A percentile compares a stretch with the other conserved stretches of the same genome.
These are phyloP conservation scores for Centrapalus pauciflorus DNA, from an alignment of 129 eudicot genomes.

Conservation along the genomic window DNA sequence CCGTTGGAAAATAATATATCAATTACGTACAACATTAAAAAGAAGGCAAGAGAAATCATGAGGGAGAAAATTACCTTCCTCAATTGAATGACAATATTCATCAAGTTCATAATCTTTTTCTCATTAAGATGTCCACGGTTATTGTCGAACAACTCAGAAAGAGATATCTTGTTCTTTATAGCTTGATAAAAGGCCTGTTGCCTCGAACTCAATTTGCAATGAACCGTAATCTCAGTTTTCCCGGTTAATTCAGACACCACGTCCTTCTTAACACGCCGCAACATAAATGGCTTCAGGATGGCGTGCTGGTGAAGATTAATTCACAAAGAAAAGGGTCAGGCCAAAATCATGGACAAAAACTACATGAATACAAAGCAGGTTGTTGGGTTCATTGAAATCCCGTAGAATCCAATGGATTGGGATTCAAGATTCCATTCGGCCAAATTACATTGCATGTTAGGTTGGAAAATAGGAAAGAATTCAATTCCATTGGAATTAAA, in stretches of 20 bases:
- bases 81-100: conserved; percentile 88
- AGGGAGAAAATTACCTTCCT: conserved; percentile 49
- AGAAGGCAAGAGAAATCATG: too few species aligned
- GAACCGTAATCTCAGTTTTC: conserved; percentile 65
- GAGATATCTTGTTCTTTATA: conserved; percentile 88
- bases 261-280: conserved; percentile 83
- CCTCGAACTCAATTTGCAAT: conserved; percentile 82
- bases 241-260: conserved; percentile 71
- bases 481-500: neutral
- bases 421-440: too few species aligned
- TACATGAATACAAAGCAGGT: neutral
- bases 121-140: conserved; percentile 76
- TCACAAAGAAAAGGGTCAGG: conserved; percentile 24
- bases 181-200: conserved; percentile 91
- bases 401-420: too few species aligned
- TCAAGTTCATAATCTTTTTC: conserved; percentile 57
- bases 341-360: neutral
- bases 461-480: too few species aligned
- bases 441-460: too few species aligned
- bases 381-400: neutral
- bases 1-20: too few species aligned
- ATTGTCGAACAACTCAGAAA: conserved; percentile 71
- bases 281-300: conserved; percentile 83
- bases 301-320: conserved; percentile 60
- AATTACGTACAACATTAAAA: too few species aligned